Base-by-base conservation (phyloP, 2,329 filamentous ascomycete species). In the Microsporum audouinii region DNA sequence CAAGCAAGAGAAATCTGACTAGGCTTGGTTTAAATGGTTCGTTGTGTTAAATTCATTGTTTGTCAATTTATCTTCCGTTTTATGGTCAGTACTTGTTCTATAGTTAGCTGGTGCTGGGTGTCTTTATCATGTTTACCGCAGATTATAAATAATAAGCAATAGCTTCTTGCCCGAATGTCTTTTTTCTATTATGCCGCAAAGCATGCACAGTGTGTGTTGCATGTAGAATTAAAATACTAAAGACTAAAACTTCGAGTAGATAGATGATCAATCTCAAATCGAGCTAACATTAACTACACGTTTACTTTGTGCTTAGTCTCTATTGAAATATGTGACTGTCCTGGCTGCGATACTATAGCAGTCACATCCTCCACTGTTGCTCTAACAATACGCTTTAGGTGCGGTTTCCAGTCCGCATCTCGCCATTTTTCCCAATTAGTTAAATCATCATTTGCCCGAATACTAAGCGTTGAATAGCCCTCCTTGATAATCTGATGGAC, bases 401-500 rank as follows among this genome's bases (percentile, higher is more conserved):
- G 77, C 4, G 81, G 82, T 75, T 90, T 88, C 78, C 91, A 87
- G 66, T 96, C 90, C 1, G 88, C 88, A 77, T 97, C 94, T 12
- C 92, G 80, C 72, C 89, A 97, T 70, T 81, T 84, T 66, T 90
- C 88, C 89, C 90, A 95, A 41, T 85, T 84, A 71, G 92, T 91
- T 66, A 95, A 73, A 0, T 89, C 91, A 70, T 95, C 91, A 68
- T 87, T 90, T 0, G 89, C 85, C 74, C 95, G 89, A 60, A 99
- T 95, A 65, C 88, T 92, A 68, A 99, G 75, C 39, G 91, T 96
- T 73, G 97, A 92, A 70, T 97, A 97, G 0, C 94, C 94, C 72
- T 95, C 88, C 76, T 95, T 95, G 73, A 99, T 97, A 33, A 96
- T 88, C 66, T 88, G 87, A 47, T 87, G 87, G 43, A 99, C 91